phyloP scores from a whole-genome alignment of 2,329 filamentous ascomycete genomes.

The Ramichloridium luteum region DNA sequence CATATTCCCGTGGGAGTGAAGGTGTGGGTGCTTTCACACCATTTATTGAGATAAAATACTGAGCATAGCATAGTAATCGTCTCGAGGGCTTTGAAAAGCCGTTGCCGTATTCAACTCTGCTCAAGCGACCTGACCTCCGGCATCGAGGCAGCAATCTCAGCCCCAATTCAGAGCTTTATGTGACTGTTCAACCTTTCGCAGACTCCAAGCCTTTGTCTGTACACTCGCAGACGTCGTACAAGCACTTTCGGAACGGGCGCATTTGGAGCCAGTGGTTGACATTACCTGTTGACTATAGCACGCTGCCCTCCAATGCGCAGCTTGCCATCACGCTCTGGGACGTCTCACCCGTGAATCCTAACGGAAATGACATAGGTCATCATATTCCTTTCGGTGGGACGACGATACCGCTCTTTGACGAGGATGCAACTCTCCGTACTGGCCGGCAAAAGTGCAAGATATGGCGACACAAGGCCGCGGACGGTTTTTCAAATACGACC shows the following conservation, averaged over 20 bases:
- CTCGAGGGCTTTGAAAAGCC: constrained; percentile 69
- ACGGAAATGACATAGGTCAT: constrained; percentile 59
- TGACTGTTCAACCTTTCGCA: constrained; percentile 87
- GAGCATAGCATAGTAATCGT: constrained; percentile 37
- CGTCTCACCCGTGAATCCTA: constrained; percentile 64
- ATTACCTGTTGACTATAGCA: constrained; percentile 72
- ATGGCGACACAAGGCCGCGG: constrained; percentile 69
- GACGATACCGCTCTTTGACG: constrained; percentile 82
- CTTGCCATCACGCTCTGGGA: constrained; percentile 95
- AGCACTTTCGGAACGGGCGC: constrained; percentile 61
- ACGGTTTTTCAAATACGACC: constrained; percentile 66
- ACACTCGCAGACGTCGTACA: constrained; percentile 84
- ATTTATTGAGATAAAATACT: too few species aligned
- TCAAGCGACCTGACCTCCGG: constrained; percentile 66
- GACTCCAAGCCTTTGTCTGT: constrained; percentile 92
- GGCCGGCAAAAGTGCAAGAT: constrained; percentile 84
- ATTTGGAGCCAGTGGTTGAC: constrained; percentile 96
- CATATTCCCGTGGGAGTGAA: constrained; percentile 56
- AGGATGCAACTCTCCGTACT: constrained; percentile 80
- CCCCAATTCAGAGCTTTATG: constrained; percentile 75
- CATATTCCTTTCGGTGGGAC: constrained; percentile 89
- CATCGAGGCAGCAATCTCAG: constrained; percentile 80
- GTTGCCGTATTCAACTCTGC: constrained; percentile 62
- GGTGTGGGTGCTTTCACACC: constrained; percentile 41
- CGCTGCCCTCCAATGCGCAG: constrained; percentile 67